Evolutionary conservation across 169 alveolate species (phyloP).

Genomic region (Plasmodium chabaudi): DNA sequence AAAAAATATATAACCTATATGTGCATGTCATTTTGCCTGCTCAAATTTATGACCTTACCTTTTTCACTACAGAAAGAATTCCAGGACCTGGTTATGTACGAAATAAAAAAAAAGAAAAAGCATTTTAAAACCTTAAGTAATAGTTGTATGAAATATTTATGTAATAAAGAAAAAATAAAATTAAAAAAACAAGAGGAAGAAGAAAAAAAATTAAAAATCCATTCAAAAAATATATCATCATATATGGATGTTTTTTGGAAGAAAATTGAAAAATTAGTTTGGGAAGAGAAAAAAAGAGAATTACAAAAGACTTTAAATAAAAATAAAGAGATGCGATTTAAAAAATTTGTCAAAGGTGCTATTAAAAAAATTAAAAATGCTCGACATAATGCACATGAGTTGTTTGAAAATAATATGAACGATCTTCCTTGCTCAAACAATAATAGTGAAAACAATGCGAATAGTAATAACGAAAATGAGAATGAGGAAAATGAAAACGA

Average conservation of each 20-base stretch:
- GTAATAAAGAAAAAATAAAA: slow-evolving; percentile 56
- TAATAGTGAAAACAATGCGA: slow-evolving; percentile 21
- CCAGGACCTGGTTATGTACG: slow-evolving; percentile 84
- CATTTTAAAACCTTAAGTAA: slow-evolving; percentile 76
- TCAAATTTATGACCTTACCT: not conserved
- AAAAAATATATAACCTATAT: not conserved
- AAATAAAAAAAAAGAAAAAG: slow-evolving; percentile 82
- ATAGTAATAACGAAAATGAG: not conserved
- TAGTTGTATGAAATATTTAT: slow-evolving; percentile 72
- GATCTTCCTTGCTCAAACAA: not conserved
- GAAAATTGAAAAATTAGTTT: slow-evolving; percentile 83
- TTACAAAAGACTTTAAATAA: slow-evolving; percentile 79
- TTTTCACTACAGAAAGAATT: slow-evolving; percentile 79
- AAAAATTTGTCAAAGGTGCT: slow-evolving; percentile 85
- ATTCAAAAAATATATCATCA: slow-evolving; percentile 76
- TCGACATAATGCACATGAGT: slow-evolving; percentile 34
- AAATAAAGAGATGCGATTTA: slow-evolving; percentile 82
- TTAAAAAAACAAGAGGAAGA: slow-evolving; percentile 76
- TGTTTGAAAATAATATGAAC: slow-evolving; percentile 13
- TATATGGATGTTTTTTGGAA: slow-evolving; percentile 83
- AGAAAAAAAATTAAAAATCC: slow-evolving; percentile 48
- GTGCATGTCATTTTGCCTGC: not conserved
- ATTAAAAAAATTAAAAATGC: slow-evolving; percentile 77
- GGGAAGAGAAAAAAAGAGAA: slow-evolving; percentile 85
- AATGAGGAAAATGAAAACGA: slow-evolving; percentile 3